Base-by-base conservation (phyloP, 176 grass and related monocot genomes). In the Cenchrus fungigraminus region DNA sequence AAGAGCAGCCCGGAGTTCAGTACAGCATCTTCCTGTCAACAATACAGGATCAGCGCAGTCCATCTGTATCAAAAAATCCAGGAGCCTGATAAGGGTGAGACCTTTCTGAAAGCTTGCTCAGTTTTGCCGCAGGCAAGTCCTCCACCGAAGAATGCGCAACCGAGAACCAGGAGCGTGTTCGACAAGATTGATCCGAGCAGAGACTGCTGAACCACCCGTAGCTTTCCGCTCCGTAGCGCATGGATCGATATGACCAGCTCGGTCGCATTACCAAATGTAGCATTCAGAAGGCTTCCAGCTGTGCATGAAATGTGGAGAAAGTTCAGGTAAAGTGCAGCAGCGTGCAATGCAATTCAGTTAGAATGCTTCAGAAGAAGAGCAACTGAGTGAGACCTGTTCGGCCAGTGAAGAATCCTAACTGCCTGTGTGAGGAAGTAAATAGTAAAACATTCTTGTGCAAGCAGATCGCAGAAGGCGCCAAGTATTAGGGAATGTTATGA, bases 161-260 rank as follows among this genome's bases (percentile, higher is more conserved):
- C 91, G 10, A 97, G 82, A 78, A 97, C 91, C 34, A 97, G 87
- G 8, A 97, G 88, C 82, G 93, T 86, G 85, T 97, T 97, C 16
- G 91, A 92, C 70, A 97, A 44, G 87, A 97, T 93, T 34, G 89
- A 97, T 80, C 94, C 94, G 6, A 97, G 75, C 7, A 97, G 82
- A 77, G 87, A 92, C 57, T 97, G 91, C 59, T 97, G 94, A 31
- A 97, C 91, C 17, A 97, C 89, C 9, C 87, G 42, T 79, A 91
- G 55, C 58, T 91, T 91, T 47, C 91, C 89, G 29, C 81, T 85
- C 70, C 87, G 82, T 29, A 97, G 79, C 1, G 91, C 89, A 53
- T 91, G 87, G 43, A 97, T 86, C 17, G 94, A 97, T 94, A 94
- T 97, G 74, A 97, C 91, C 78, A 97, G 74, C 80, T 97, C 91